These are phyloP conservation scores for Aspergillus sojae DNA, from an alignment of 2,329 filamentous ascomycete species.

Conservation along the genomic window DNA sequence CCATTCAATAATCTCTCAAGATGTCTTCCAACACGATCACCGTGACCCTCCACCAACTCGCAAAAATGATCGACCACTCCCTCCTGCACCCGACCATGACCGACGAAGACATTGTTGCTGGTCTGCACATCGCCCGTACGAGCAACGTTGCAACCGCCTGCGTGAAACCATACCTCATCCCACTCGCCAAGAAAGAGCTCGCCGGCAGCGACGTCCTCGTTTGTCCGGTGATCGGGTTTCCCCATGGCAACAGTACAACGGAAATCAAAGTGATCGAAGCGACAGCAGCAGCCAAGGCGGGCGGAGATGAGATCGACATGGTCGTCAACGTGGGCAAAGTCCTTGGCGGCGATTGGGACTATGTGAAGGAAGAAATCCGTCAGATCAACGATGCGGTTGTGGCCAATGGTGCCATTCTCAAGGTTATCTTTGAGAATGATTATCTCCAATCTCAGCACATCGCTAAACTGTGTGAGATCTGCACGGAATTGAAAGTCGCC, in stretches of 20 bases:
- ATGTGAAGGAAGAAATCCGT: constrained; percentile 56
- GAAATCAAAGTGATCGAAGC: constrained; percentile 60
- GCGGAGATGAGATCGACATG: constrained; percentile 62
- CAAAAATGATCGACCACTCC: constrained; percentile 60
- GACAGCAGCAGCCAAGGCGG: constrained; percentile 48
- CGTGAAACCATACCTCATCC: constrained; percentile 60
- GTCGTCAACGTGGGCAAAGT: constrained; percentile 63
- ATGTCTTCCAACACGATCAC: constrained; percentile 11
- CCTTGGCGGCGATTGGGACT: constrained; percentile 59
- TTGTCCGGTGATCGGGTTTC: constrained; percentile 64
- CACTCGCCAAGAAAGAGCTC: constrained; percentile 52
- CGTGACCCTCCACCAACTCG: constrained; percentile 35
- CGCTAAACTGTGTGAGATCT: constrained; percentile 57
- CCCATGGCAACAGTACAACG: constrained; percentile 60
- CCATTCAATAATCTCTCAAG: neutral
- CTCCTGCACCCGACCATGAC: constrained; percentile 65
- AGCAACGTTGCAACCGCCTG: constrained; percentile 60
- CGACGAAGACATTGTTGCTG: constrained; percentile 54
- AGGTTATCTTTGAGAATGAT: constrained; percentile 67
- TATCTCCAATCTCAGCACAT: constrained; percentile 57
- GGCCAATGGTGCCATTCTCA: constrained; percentile 51
- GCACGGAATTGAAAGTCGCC: constrained; percentile 53
- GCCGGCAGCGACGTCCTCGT: constrained; percentile 53
- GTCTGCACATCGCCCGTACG: constrained; percentile 52
- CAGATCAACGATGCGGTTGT: constrained; percentile 54